These are phyloP conservation scores for Saturnispora mendoncae DNA, from an alignment of 805 yeast genomes.

Conservation along the genomic window DNA sequence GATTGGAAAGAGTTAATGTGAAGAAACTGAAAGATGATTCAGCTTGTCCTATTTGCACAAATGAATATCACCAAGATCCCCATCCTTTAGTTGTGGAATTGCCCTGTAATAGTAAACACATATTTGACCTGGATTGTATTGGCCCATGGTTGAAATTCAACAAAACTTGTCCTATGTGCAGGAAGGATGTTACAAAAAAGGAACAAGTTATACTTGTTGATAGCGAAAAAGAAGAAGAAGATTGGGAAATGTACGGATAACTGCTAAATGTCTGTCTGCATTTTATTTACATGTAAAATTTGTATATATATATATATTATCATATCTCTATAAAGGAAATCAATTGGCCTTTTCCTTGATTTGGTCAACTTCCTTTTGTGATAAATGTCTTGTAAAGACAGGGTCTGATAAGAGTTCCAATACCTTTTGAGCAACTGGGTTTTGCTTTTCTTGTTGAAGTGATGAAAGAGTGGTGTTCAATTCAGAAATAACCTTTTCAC, in stretches of 20 bases:
- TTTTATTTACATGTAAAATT: constrained; percentile 4
- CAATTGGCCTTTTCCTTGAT: constrained; percentile 9
- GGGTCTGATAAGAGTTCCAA: constrained; percentile 63
- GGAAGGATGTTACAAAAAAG: constrained; percentile 57
- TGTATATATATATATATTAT: not conserved
- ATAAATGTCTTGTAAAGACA: constrained; percentile 50
- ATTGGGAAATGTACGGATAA: constrained; percentile 73
- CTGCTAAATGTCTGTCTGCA: not conserved
- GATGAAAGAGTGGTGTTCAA: constrained; percentile 20
- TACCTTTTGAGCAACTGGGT: constrained; percentile 56
- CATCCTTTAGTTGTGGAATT: constrained; percentile 73
- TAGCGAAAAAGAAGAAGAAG: constrained; percentile 58
- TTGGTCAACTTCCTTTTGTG: constrained; percentile 19
- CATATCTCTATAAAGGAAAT: not conserved
- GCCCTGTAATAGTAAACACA: constrained; percentile 60
- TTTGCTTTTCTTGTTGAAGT: constrained; percentile 17
- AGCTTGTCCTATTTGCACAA: constrained; percentile 80
- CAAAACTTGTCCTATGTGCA: constrained; percentile 78
- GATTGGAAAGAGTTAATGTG: constrained; percentile 57
- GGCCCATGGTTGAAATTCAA: constrained; percentile 78
- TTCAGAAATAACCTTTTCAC: constrained; percentile 17
- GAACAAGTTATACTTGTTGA: constrained; percentile 32
- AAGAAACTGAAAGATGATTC: constrained; percentile 39
- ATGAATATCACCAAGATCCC: constrained; percentile 57
- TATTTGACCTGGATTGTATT: constrained; percentile 83